Base-by-base conservation (phyloP, 345 rosid genomes). In the Pistacia integerrima region DNA sequence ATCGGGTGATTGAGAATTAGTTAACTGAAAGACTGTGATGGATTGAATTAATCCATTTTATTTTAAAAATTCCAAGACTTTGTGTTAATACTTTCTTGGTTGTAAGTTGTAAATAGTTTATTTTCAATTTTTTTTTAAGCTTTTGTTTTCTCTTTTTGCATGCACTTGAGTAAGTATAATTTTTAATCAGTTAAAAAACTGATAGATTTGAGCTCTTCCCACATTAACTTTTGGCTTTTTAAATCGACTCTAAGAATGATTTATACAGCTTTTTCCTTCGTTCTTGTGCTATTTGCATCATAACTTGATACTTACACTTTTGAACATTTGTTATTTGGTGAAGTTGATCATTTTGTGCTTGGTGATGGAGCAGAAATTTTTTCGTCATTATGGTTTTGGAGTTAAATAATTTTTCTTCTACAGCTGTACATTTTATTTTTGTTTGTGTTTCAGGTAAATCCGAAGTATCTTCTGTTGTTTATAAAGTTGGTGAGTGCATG, bases 401-500 rank as follows among this genome's bases (percentile, higher is more conserved):
- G 59, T 61, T 51, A 8, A 36, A 49, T 69, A 58, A 33, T 33
- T 56, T 79, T 73, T n/a, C 48, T 48, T 63, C 17, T 20, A n/a
- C 64, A 55, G 58, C 30, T 30, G 55, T 72, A 65, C 63, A 67
- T 76, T 67, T 63, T 64, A 25, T 74, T 56, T 66, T 57, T 83
- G 72, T 77, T 87, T 84, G 73, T 85, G 76, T 67, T 88, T 73
- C 88, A 96, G 97, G 98, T 54, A 97, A 97, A 88, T 65, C 96
- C 54, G 99, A 97, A 88, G 84, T 92, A 74, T 83, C 93, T 56
- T 82, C 87, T 71, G 94, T 96, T 81, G 87, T 91, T 80, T 97
- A 97, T 80, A 97, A 97, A 90, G 98, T 91, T 81, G 97, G 99
- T 52, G 99, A 94, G 87, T 97, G 98, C 83, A 92, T 94, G 98